phyloP scores from a whole-genome alignment of 2,329 filamentous ascomycete genomes.

The Colletotrichum tropicale region DNA sequence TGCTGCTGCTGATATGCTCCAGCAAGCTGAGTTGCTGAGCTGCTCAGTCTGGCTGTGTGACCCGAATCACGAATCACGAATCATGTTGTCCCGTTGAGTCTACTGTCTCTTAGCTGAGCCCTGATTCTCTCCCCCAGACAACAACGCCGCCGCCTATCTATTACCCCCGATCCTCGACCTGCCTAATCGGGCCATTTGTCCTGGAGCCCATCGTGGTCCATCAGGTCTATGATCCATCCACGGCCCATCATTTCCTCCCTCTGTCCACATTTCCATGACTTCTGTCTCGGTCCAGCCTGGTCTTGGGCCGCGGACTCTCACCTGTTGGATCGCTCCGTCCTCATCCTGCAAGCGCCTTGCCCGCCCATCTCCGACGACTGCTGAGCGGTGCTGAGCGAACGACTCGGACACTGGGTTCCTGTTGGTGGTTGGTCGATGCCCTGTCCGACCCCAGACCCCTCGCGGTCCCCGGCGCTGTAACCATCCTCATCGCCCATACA shows the following conservation, averaged over 20 bases:
- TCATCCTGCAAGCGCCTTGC: background rate
- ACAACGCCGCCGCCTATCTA: slow-evolving; percentile 2
- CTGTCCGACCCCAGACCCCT: background rate
- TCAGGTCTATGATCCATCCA: slow-evolving; percentile 4
- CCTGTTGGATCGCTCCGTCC: background rate
- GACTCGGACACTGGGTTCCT: background rate
- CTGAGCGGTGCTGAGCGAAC: background rate
- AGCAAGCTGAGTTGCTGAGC: background rate
- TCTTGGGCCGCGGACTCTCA: background rate
- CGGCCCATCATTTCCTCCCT: slow-evolving; percentile 11
- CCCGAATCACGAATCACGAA: background rate
- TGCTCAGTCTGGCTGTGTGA: background rate
- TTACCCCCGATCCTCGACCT: slow-evolving; percentile 9
- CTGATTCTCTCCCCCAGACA: background rate
- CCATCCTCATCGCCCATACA: background rate
- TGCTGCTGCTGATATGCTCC: background rate
- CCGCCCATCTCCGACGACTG: background rate
- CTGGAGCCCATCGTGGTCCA: slow-evolving; percentile 9
- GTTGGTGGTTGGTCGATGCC: background rate
- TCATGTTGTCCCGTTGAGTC: background rate
- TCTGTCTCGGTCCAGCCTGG: slow-evolving; percentile 10
- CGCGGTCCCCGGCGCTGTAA: background rate
- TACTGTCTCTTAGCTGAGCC: background rate
- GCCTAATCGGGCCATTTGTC: slow-evolving; percentile 20
- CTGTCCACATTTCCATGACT: background rate